Base-by-base conservation (phyloP, 352 stramenopile species). In the Phytophthora agathidicida region DNA sequence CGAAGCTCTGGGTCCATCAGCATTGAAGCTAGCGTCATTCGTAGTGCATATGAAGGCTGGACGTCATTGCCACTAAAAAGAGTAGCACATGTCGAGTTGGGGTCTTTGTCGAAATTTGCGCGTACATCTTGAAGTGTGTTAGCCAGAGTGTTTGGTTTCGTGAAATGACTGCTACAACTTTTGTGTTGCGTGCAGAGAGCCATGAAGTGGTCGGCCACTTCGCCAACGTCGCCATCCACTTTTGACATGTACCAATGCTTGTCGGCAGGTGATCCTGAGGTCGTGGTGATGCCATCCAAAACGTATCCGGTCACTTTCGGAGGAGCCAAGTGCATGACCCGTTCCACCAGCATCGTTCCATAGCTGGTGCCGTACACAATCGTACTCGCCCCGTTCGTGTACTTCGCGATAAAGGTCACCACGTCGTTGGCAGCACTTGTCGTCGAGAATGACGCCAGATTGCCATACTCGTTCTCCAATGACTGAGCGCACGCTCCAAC, bases 281-380 rank as follows among this genome's bases (percentile, higher is more conserved):
- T 63, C 17, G 74, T 81, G 0, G 48, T 49, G 7, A 85, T 39
- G 13, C 73, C 65, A 24, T 88, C 75, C 9, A 88, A 42, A 27
- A 83, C 56, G 43, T 86, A 88, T 6, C 77, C 77, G 14, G 54
- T 62, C 43, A 87, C 68, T 11, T 68, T 60, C 1, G 70, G 51
- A 4, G 62, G 61, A 3, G 56, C 27, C 14, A 87, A 35, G 24
- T 85, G 77, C 14, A 86, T 80, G 6, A 81, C 16, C 8, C 75
- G 72, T 47, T 88, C 72, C 3, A 81, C 63, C 7, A 84, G 35
- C 17, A 65, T 53, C 0, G 72, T 76, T 26, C 77, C 77, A 39
- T 88, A 88, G 49, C 77, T 87, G 42, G 71, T 56, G 11, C 60
- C 71, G 38, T 77, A 81, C 3, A 84, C 64, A 28, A 71, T 71